A percentile compares a stretch with the other conserved stretches of the same genome.
phyloP scores from a whole-genome alignment of 1,139 yeast species.

The Eremothecium coryli region DNA sequence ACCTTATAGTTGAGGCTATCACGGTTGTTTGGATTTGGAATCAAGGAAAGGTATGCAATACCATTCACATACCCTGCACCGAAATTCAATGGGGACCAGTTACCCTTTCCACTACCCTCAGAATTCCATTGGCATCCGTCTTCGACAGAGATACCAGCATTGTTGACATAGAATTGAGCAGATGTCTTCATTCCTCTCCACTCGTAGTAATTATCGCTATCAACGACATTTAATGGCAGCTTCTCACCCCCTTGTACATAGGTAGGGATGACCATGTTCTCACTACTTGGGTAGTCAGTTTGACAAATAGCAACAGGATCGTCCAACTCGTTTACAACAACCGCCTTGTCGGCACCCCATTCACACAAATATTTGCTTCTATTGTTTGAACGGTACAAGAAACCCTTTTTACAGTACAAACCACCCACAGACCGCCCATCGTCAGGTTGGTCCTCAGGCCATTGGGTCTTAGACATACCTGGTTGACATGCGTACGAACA shows the following conservation, averaged over 20 bases:
- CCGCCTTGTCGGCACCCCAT: constrained; percentile 69
- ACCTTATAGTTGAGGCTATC: constrained; percentile 74
- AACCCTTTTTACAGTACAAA: constrained; percentile 67
- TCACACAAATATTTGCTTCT: constrained; percentile 60
- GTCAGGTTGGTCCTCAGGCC: constrained; percentile 81
- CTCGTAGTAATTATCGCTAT: constrained; percentile 62
- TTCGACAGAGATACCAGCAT: constrained; percentile 82
- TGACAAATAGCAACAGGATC: constrained; percentile 80
- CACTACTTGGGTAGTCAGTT: constrained; percentile 98
- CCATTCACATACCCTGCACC: constrained; percentile 87
- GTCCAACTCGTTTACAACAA: constrained; percentile 54
- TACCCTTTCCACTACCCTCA: constrained; percentile 72
- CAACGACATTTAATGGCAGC: constrained; percentile 67
- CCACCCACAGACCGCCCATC: constrained; percentile 91
- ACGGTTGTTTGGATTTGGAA: constrained; percentile 89
- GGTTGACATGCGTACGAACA: constrained; percentile 96
- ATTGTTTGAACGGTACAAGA: constrained; percentile 68
- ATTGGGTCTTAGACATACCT: constrained; percentile 96
- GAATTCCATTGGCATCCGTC: constrained; percentile 95
- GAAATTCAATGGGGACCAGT: constrained; percentile 95
- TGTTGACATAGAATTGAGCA: constrained; percentile 93
- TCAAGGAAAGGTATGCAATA: constrained; percentile 75
- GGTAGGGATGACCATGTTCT: constrained; percentile 94
- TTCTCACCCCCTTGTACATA: constrained; percentile 58
- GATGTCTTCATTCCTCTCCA: constrained; percentile 84